Evolutionary conservation across 345 rosid genomes (phyloP).

Genomic region (Isatis tinctoria): DNA sequence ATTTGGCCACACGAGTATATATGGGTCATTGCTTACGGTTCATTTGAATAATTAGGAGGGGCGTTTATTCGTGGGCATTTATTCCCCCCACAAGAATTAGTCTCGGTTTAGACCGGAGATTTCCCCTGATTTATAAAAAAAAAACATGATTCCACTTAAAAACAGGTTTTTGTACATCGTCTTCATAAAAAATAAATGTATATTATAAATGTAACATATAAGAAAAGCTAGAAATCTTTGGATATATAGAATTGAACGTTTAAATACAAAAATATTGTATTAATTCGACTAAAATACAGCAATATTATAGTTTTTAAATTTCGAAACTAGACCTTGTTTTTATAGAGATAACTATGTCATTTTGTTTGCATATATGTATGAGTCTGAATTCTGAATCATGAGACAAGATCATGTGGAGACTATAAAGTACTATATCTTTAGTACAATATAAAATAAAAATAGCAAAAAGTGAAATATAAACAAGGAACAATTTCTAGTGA

Average conservation of each 20-base stretch:
- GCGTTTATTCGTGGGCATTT: too few relatives aligned
- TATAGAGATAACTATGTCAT: not conserved
- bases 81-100: too few relatives aligned
- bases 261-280: not conserved
- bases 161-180: not conserved
- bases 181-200: not conserved
- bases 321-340: not conserved
- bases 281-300: not conserved
- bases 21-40: too few relatives aligned
- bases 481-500: conserved; percentile 27
- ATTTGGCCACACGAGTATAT: too few relatives aligned
- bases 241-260: not conserved
- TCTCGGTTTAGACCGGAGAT: too few relatives aligned
- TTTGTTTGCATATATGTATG: not conserved
- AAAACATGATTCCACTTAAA: not conserved
- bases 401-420: not conserved
- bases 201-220: not conserved
- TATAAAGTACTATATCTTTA: not conserved
- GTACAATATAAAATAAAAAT: not conserved
- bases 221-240: not conserved
- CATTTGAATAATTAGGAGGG: too few relatives aligned
- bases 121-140: too few relatives aligned
- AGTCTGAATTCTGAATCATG: not conserved
- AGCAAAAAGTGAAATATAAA: not conserved
- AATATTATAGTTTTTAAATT: not conserved